Evolutionary conservation across 257 asterid species (phyloP).

Genomic region (Voacanga thouarsii): DNA sequence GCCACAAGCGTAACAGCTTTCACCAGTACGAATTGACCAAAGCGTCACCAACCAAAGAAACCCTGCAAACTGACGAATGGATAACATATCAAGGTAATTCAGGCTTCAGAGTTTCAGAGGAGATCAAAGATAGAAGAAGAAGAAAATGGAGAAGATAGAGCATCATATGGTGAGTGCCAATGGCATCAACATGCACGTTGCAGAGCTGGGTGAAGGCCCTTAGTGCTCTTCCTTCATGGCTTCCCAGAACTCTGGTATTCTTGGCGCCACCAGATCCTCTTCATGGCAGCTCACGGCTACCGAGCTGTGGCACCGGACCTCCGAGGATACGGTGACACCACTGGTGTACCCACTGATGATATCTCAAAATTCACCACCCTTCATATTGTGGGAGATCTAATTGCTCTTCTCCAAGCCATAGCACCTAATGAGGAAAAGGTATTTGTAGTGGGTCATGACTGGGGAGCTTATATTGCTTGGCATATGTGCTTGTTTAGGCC

Average conservation of each 20-base stretch:
- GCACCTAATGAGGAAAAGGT: slow-evolving; percentile 46
- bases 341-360: slow-evolving; percentile 58
- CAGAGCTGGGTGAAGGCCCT: slow-evolving; percentile 74
- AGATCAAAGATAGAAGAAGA: too few relatives aligned
- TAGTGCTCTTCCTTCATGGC: slow-evolving; percentile 75
- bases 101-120: too few relatives aligned
- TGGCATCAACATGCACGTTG: slow-evolving; percentile 68
- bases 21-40: too few relatives aligned
- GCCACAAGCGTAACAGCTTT: too few relatives aligned
- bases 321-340: slow-evolving; percentile 75
- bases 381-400: slow-evolving; percentile 69
- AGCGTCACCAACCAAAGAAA: too few relatives aligned
- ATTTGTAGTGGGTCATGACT: slow-evolving; percentile 85
- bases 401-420: slow-evolving; percentile 50
- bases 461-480: slow-evolving; percentile 79
- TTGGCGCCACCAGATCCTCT: slow-evolving; percentile 82
- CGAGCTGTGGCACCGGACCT: slow-evolving; percentile 70
- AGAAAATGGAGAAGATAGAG: slow-evolving; percentile 58
- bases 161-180: slow-evolving; percentile 47
- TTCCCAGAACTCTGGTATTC: slow-evolving; percentile 92
- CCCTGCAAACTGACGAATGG: too few relatives aligned
- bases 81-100: too few relatives aligned
- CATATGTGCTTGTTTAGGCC: slow-evolving; percentile 60
- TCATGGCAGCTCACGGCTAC: slow-evolving; percentile 66
- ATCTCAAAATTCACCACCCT: slow-evolving; percentile 46